Conservation (phyloP, 2,329 filamentous ascomycete species). For the Aspergillus chevalieri region DNA sequence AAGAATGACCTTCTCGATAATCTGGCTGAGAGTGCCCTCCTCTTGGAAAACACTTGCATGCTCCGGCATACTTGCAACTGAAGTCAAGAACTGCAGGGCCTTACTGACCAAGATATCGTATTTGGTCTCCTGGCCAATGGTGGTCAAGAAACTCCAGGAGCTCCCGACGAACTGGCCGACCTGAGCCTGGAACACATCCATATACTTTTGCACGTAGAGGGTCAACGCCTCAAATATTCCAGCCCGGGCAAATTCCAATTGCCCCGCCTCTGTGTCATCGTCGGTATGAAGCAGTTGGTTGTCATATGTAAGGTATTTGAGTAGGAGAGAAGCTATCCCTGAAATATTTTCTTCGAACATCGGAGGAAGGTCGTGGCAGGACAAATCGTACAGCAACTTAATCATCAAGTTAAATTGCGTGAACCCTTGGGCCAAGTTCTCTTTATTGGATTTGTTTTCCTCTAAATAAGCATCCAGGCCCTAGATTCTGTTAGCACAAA, state of each 20-base stretch:
- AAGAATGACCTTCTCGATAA: conserved; percentile 92
- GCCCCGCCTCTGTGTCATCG: conserved; percentile 82
- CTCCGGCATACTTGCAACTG: conserved; percentile 68
- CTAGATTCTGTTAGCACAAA: conserved; percentile 23
- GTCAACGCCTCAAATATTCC: conserved; percentile 89
- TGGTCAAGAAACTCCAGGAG: conserved; percentile 86
- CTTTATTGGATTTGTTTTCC: conserved; percentile 68
- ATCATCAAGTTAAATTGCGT: conserved; percentile 80
- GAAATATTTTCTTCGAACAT: conserved; percentile 85
- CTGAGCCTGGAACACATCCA: conserved; percentile 81
- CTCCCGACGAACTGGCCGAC: conserved; percentile 79
- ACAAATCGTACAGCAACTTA: conserved; percentile 92
- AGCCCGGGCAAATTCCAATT: conserved; percentile 79
- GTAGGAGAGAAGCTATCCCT: conserved; percentile 69
- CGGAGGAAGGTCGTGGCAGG: conserved; percentile 92
- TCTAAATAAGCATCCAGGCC: conserved; percentile 55
- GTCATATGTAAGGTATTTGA: conserved; percentile 89
- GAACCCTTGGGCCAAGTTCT: conserved; percentile 69
- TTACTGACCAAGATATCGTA: conserved; percentile 93
- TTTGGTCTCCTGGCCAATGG: conserved; percentile 78
- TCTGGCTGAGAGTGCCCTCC: conserved; percentile 69
- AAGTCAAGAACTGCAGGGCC: conserved; percentile 88
- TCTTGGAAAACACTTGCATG: conserved; percentile 84
- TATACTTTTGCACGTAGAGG: conserved; percentile 88
- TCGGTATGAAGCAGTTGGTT: conserved; percentile 76